A percentile compares a stretch with the other conserved stretches of the same genome.
Conservation (phyloP, 2,329 filamentous ascomycete genomes). For the Aspergillus pseudoviridinutans region DNA sequence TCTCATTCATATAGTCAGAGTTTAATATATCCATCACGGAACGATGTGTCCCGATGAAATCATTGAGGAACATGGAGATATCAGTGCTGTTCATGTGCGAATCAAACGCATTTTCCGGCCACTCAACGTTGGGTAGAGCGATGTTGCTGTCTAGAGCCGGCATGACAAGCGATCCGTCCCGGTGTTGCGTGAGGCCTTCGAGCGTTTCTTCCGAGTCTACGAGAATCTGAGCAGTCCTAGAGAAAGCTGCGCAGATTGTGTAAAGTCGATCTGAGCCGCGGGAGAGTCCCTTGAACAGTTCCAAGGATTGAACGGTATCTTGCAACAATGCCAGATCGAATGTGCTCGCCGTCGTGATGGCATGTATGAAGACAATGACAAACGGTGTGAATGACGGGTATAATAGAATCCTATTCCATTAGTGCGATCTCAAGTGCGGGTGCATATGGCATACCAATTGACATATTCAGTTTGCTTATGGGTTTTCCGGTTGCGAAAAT, state of each 20-base stretch:
- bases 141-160: conserved; percentile 17
- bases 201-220: conserved; percentile 20
- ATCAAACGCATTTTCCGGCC: conserved; percentile 21
- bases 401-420: conserved; percentile 16
- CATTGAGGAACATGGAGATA: conserved; percentile 25
- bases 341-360: conserved; percentile 20
- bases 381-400: conserved; percentile 26
- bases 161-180: conserved; percentile 21
- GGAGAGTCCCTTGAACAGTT: conserved; percentile 19
- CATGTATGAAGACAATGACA: conserved; percentile 26
- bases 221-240: conserved; percentile 20
- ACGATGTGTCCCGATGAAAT: conserved; percentile 23
- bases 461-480: conserved; percentile 28
- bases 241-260: conserved; percentile 21
- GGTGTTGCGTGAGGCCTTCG: conserved; percentile 18
- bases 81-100: conserved; percentile 19
- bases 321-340: conserved; percentile 20
- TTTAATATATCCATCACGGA: conserved; percentile 24
- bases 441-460: conserved; percentile 14
- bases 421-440: neutral
- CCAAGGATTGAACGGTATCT: conserved; percentile 18
- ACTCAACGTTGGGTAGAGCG: conserved; percentile 19
- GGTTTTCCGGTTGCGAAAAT: conserved; percentile 20
- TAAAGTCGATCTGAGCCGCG: conserved; percentile 18
- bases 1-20: conserved; percentile 14